Evolutionary conservation across 176 grass and related monocot genomes (phyloP), one percentile per base, ranked within the genome.

Genomic region (Melocanna baccifera): DNA sequence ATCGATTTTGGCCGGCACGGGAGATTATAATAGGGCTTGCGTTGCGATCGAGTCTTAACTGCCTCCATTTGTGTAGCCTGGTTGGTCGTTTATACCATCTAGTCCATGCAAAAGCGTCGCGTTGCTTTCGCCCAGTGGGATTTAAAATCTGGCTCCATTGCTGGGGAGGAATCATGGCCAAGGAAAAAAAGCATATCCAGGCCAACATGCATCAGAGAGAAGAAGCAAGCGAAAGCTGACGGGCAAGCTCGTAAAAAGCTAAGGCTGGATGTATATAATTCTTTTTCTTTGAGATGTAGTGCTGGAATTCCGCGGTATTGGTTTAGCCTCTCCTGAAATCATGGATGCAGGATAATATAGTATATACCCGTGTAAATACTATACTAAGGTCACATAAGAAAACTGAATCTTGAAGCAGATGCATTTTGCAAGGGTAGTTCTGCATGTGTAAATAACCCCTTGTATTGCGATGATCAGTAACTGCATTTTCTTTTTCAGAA

Each of bases 141-240:
- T 84, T 87, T 87, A 81, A 84, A 55, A 62, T 46, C 68, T 22
- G 62, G 67, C 68, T 78, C 64, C 36, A 61, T 65, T 23, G 36
- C 65, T 57, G 48, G 72, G 69, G 28, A 78, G 71, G 79, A 87
- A 89, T 87, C 84, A 66, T 87, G 84, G 76, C 77, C 19, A 50
- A 68, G 59, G 28, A n/a, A n/a, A 29, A 10, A 30, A 83, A 57
- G 39, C 79, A 74, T 80, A 64, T 90, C 71, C 79, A 73, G 81
- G 72, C 75, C 86, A 87, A 84, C 68, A 82, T 95, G 81, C 81
- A 82, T 52, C 79, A 76, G 83, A 75, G 77, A 42, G 26, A 66
- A 11, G 29, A 79, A 51, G 41, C 53, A 39, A 56, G 50, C 20
- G 84, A 69, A 69, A 68, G 75, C 70, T 65, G 55, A 26, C 5